phyloP scores from a whole-genome alignment of 805 yeast species.

The Teunomyces kruisii region DNA sequence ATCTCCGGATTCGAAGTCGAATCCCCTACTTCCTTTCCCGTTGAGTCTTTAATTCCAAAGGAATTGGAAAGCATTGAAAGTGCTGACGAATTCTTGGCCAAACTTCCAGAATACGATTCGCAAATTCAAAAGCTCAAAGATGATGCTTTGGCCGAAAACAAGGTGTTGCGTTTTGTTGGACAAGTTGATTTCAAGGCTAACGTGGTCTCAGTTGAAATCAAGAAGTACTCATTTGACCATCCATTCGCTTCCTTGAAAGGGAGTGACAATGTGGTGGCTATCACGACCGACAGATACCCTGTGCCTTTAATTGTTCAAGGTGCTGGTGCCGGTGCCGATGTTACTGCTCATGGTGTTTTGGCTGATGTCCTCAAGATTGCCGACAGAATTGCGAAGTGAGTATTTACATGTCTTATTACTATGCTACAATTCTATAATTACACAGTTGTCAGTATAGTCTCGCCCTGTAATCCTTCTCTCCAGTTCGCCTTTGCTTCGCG shows the following conservation, averaged over 20 bases:
- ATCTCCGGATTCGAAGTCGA: constrained; percentile 82
- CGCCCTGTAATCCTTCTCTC: constrained; percentile 23
- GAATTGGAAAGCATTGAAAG: constrained; percentile 72
- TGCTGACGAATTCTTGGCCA: constrained; percentile 75
- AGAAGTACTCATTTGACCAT: constrained; percentile 81
- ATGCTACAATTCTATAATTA: background rate
- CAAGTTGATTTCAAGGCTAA: constrained; percentile 74
- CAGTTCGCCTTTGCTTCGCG: constrained; percentile 55
- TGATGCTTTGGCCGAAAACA: constrained; percentile 76
- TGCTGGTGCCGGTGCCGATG: constrained; percentile 88
- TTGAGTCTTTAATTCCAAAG: constrained; percentile 88
- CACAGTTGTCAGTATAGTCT: background rate
- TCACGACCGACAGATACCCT: constrained; percentile 86
- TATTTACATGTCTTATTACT: background rate
- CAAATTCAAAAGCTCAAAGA: constrained; percentile 76
- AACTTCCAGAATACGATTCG: constrained; percentile 78
- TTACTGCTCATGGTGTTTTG: constrained; percentile 79
- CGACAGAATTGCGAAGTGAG: constrained; percentile 64
- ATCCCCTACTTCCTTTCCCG: constrained; percentile 90
- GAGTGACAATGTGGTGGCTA: constrained; percentile 91
- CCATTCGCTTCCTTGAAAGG: constrained; percentile 96
- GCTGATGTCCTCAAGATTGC: constrained; percentile 93
- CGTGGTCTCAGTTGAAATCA: constrained; percentile 80
- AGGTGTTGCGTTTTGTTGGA: constrained; percentile 93
- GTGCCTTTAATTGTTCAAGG: constrained; percentile 96